A percentile compares a stretch with the other conserved stretches of the same genome.
Evolutionary conservation across 371 early-diverging fungal species (phyloP).

Genomic region (Syncephalastrum sp.): DNA sequence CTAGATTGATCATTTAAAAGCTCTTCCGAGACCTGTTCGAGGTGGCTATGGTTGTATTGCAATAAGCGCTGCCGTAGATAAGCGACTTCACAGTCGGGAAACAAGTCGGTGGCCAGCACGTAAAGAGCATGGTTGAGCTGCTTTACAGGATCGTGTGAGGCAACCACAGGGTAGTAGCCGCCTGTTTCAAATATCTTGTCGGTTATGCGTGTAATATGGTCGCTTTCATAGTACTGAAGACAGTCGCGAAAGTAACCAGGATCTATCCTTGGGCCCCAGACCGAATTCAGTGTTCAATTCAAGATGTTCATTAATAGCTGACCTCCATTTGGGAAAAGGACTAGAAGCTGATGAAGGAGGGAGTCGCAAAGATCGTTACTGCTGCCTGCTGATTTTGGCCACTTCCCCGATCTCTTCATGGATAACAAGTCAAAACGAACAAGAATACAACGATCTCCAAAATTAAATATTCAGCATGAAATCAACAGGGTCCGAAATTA

Average conservation of each 20-base stretch:
- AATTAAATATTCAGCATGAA: too few species aligned
- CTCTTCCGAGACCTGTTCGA: slow-evolving; percentile 34
- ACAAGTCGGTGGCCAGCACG: slow-evolving; percentile 46
- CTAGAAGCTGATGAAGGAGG: slow-evolving; percentile 22
- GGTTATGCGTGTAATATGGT: slow-evolving; percentile 42
- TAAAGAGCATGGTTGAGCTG: slow-evolving; percentile 36
- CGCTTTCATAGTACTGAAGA: slow-evolving; percentile 32
- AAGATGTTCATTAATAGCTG: not conserved
- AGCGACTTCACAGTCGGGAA: slow-evolving; percentile 47
- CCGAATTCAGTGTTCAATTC: not conserved
- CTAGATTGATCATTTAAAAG: slow-evolving; percentile 16
- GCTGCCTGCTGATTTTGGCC: too few species aligned
- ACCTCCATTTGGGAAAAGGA: slow-evolving; percentile 42
- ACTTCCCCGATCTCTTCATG: too few species aligned
- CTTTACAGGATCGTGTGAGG: not conserved
- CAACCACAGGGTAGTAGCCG: slow-evolving; percentile 35
- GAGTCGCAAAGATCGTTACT: too few species aligned
- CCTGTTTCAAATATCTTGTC: slow-evolving; percentile 40
- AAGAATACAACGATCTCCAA: too few species aligned
- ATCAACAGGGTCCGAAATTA: too few species aligned
- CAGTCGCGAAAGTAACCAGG: slow-evolving; percentile 47
- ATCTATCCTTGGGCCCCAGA: slow-evolving; percentile 22
- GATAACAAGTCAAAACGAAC: too few species aligned
- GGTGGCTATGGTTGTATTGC: slow-evolving; percentile 24
- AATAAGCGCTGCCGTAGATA: slow-evolving; percentile 38